These are phyloP conservation scores for Stemphylium lycopersici DNA, from an alignment of 2,329 filamentous ascomycete genomes.

Conservation along the genomic window DNA sequence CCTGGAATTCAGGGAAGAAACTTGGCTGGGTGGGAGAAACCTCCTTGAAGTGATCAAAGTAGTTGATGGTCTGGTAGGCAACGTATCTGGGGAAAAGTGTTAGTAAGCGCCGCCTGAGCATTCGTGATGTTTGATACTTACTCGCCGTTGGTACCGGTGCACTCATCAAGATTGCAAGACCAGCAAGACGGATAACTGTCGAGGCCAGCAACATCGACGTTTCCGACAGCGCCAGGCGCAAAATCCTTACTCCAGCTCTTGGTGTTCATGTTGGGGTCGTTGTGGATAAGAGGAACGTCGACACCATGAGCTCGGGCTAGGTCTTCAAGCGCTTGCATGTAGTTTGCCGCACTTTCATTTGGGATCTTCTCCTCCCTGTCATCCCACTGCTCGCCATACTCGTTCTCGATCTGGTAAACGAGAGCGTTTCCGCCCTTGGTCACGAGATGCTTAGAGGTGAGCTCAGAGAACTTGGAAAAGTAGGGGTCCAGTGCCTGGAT, in stretches of 20 bases:
- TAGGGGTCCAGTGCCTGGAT: slow-evolving; percentile 62
- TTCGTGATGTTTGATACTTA: slow-evolving; percentile 2
- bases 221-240: slow-evolving; percentile 57
- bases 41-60: slow-evolving; percentile 56
- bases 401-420: slow-evolving; percentile 65
- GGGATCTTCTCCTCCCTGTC: slow-evolving; percentile 50
- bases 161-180: slow-evolving; percentile 68
- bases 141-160: slow-evolving; percentile 64
- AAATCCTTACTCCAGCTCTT: slow-evolving; percentile 68
- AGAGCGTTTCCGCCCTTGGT: slow-evolving; percentile 64
- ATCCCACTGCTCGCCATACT: slow-evolving; percentile 54
- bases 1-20: slow-evolving; percentile 66
- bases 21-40: slow-evolving; percentile 55
- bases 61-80: slow-evolving; percentile 59
- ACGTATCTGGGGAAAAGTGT: slow-evolving; percentile 49
- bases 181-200: slow-evolving; percentile 64
- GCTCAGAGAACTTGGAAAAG: slow-evolving; percentile 57
- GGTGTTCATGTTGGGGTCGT: slow-evolving; percentile 65
- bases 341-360: slow-evolving; percentile 57
- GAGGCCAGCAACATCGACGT: slow-evolving; percentile 61
- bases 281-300: slow-evolving; percentile 63
- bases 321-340: slow-evolving; percentile 64
- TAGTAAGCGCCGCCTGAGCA: neutral
- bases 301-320: slow-evolving; percentile 63
- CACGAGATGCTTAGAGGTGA: slow-evolving; percentile 61